phyloP scores from a whole-genome alignment of 768 basidiomycete genomes.

The Rhodotorula diobovata region DNA sequence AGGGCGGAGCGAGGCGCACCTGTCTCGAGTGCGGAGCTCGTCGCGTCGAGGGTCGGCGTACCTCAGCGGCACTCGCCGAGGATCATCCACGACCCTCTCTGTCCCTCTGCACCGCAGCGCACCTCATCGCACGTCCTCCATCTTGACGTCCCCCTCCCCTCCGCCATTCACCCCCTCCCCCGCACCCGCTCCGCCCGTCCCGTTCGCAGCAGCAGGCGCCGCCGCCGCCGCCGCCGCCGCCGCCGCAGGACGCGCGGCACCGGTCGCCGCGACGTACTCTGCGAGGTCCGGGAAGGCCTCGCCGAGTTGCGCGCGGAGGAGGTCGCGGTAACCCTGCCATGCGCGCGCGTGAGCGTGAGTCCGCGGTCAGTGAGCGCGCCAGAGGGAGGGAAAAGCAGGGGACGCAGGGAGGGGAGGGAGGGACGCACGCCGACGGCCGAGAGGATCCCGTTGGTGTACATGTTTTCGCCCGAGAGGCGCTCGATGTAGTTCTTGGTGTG shows the following conservation, averaged over 20 bases:
- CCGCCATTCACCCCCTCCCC: neutral
- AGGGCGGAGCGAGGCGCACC: no score
- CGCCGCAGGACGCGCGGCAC: no score
- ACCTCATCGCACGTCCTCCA: slow-evolving; percentile 15
- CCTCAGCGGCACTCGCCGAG: no score
- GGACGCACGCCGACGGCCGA: slow-evolving; percentile 36
- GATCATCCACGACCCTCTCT: no score
- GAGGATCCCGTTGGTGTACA: slow-evolving; percentile 44
- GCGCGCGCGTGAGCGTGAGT: neutral
- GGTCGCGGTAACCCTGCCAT: slow-evolving; percentile 35
- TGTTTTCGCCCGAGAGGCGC: slow-evolving; percentile 42
- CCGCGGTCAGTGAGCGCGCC: no score
- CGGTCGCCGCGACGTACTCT: neutral
- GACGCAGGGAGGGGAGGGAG: neutral
- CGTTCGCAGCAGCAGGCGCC: neutral
- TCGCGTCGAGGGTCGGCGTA: no score
- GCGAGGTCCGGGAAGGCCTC: slow-evolving; percentile 39
- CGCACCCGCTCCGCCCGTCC: no score
- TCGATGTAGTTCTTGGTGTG: slow-evolving; percentile 42
- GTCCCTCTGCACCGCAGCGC: no score
- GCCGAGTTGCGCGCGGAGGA: slow-evolving; percentile 22
- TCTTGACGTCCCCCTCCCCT: slow-evolving; percentile 10
- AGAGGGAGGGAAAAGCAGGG: no score
- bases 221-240: neutral
- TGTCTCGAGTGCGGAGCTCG: no score